A percentile compares a stretch with the other conserved stretches of the same genome.
Conservation (phyloP, 768 basidiomycete species). For the Leccinum imitatum region DNA sequence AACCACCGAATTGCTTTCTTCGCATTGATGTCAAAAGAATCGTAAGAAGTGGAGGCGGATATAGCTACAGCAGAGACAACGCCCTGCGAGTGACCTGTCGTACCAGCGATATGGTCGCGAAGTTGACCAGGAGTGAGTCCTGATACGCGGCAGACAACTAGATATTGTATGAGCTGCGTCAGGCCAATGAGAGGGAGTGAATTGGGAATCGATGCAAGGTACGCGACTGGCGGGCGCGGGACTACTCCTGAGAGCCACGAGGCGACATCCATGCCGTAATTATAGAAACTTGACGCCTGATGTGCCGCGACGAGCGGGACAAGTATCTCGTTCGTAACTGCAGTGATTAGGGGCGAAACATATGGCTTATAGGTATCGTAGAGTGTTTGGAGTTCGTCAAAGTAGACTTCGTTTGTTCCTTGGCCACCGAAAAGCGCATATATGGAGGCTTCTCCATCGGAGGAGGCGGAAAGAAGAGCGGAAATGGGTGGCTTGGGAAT, state of each 20-base stretch:
- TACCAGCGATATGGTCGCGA: slow-evolving; percentile 71
- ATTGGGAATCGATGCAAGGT: slow-evolving; percentile 90
- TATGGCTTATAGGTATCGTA: slow-evolving; percentile 92
- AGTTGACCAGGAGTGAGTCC: slow-evolving; percentile 80
- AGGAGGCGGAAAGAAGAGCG: too few species aligned
- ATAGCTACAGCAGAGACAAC: slow-evolving; percentile 92
- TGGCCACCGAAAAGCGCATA: slow-evolving; percentile 98
- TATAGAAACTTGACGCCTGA: slow-evolving; percentile 61
- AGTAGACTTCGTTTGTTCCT: slow-evolving; percentile 97
- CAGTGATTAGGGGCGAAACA: slow-evolving; percentile 66
- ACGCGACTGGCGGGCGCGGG: slow-evolving; percentile 75
- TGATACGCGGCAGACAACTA: slow-evolving; percentile 73
- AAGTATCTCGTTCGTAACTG: slow-evolving; percentile 66
- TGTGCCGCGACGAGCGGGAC: slow-evolving; percentile 64
- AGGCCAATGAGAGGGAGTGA: slow-evolving; percentile 96
- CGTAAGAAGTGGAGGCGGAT: slow-evolving; percentile 73
- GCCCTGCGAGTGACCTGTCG: slow-evolving; percentile 98
- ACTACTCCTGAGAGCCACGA: slow-evolving; percentile 78
- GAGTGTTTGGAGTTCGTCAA: slow-evolving; percentile 90
- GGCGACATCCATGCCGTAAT: slow-evolving; percentile 75
- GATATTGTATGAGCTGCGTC: slow-evolving; percentile 93
- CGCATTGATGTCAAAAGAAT: slow-evolving; percentile 72
- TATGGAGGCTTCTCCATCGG: slow-evolving; percentile 32
- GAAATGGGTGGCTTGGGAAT: too few species aligned
- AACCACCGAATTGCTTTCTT: slow-evolving; percentile 88